Conservation (phyloP, 331 rosid genomes). For the Rhamnella rubrinervis region DNA sequence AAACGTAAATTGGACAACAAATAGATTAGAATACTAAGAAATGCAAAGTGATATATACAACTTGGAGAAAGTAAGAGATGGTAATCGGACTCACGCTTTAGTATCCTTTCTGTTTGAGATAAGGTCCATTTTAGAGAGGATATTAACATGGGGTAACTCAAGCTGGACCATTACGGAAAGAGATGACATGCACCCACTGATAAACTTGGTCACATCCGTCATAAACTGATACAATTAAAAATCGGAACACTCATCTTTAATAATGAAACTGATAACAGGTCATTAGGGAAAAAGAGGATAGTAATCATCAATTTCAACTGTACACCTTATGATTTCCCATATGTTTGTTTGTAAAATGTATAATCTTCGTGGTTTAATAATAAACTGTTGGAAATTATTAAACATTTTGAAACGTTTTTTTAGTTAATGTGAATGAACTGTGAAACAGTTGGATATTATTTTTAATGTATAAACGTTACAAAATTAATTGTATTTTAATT, state of each 20-base stretch:
- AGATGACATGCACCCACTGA: conserved; percentile 91
- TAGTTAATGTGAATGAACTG: too few species aligned
- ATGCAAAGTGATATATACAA: neutral
- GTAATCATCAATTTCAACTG: neutral
- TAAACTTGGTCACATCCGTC: conserved; percentile 92
- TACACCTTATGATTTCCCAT: too few species aligned
- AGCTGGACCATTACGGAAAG: conserved; percentile 96
- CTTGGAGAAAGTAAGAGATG: neutral
- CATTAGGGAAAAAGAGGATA: too few species aligned
- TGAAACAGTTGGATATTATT: too few species aligned
- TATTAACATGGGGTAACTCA: conserved; percentile 87
- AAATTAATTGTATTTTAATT: too few species aligned
- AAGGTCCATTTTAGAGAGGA: conserved; percentile 96
- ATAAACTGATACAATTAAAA: conserved; percentile 53
- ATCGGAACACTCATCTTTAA: neutral
- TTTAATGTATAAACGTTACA: too few species aligned
- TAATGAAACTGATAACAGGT: conserved; percentile 2
- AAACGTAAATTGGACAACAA: conserved; percentile 34
- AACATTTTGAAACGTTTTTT: too few species aligned
- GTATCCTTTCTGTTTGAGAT: conserved; percentile 70
- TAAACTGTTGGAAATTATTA: too few species aligned
- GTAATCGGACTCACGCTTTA: conserved; percentile 51
- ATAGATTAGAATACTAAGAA: neutral
- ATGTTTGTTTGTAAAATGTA: neutral
- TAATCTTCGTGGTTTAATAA: neutral